Base-by-base conservation (phyloP, 169 alveolate species). In the Plasmodium fragile region DNA sequence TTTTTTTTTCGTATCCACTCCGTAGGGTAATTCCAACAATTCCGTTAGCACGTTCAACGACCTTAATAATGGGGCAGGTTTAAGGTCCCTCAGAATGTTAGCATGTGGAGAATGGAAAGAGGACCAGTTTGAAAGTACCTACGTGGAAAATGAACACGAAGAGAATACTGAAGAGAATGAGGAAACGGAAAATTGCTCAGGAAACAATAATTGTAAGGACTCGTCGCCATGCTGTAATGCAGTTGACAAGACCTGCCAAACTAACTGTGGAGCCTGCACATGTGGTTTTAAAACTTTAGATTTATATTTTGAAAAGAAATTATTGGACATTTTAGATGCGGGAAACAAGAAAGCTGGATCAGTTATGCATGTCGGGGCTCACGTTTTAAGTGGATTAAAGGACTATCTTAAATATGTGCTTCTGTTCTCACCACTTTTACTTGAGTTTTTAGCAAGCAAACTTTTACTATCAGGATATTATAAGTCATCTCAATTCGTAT, bases 401-500 rank as follows among this genome's bases (percentile, higher is more conserved):
- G 18, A 59, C 34, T 59, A 59, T 16, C 34, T 59, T 22, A 59
- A 59, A 25, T 59, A 59, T 59, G 75, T 59, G 2, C 34, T 59
- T 59, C 75, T 59, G 1, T 59, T 59, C 34, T 59, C 75, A 4
- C 75, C 75, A 59, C 36, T 59, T 18, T 59, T 59, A 59, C 75
- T 59, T 22, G 75, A 59, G 18, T 25, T 59, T 0, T 18, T 59
- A 59, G 75, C 75, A 59, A 18, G 34, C 75, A 59, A 18, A 22
- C 75, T 59, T 59, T 59, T 59, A 59, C n/a, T 59, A n/a, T n/a
- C 75, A 59, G 75, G 75, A 59, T 10, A 59, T 59, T 59, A 59
- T 59, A 59, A 59, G 34, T 59, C 34, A 59, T 59, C 75, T 22
- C 75, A 59, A 59, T 59, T 59, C 8, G 75, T 59, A 7, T 59